Percentiles rank a stretch among this genome's conserved stretches.
These are phyloP conservation scores for Tolypocladium ophioglossoides DNA, from an alignment of 2,329 filamentous ascomycete genomes.

Conservation along the genomic window DNA sequence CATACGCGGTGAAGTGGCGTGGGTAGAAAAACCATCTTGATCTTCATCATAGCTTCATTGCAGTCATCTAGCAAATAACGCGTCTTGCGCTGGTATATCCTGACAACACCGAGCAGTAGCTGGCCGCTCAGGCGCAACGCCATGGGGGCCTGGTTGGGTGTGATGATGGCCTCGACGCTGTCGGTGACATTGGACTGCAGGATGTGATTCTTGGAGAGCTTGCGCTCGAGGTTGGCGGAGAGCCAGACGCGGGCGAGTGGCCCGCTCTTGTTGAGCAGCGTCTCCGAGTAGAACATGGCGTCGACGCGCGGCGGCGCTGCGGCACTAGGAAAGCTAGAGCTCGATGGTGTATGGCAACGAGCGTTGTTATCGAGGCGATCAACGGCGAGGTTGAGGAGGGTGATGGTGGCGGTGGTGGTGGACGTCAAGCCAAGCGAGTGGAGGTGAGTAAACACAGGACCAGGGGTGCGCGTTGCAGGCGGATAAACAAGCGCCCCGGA, in stretches of 20 bases:
- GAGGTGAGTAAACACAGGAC: constrained; percentile 19
- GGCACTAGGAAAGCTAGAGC: constrained; percentile 9
- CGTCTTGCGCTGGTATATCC: constrained; percentile 96
- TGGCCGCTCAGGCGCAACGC: constrained; percentile 89
- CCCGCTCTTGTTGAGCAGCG: constrained; percentile 90
- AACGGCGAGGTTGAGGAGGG: constrained; percentile 4
- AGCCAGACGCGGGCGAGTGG: constrained; percentile 96
- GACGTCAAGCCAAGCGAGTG: constrained; percentile 9
- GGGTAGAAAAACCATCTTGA: constrained; percentile 70
- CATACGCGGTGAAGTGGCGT: background rate
- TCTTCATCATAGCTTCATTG: constrained; percentile 94
- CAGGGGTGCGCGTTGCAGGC: constrained; percentile 18
- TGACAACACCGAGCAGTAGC: constrained; percentile 85
- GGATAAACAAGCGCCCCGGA: constrained; percentile 20
- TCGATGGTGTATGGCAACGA: background rate
- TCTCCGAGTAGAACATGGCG: constrained; percentile 96
- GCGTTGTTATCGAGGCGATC: background rate
- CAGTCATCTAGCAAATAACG: constrained; percentile 94
- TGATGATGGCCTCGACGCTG: constrained; percentile 92
- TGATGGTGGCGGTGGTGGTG: constrained; percentile 2
- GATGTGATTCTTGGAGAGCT: constrained; percentile 94
- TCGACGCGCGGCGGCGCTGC: constrained; percentile 18
- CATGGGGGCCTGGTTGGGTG: constrained; percentile 86
- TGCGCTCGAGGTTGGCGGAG: constrained; percentile 95
- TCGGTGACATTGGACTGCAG: constrained; percentile 89